A percentile compares a stretch with the other conserved stretches of the same genome.
Conservation (phyloP, 495 filamentous ascomycete genomes). For the Hypoxylon trugodes region DNA sequence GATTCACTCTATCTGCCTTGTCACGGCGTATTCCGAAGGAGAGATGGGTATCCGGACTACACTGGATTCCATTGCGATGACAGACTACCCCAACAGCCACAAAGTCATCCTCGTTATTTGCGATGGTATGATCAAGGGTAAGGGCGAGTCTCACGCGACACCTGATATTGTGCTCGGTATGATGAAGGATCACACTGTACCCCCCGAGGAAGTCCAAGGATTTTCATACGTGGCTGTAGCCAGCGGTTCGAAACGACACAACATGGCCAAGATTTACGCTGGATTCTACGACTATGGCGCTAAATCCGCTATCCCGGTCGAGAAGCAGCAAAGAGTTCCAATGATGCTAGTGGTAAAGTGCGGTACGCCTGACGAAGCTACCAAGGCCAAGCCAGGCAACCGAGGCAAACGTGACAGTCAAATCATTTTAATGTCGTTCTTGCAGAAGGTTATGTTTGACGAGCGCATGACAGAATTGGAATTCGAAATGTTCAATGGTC, state of each 20-base stretch:
- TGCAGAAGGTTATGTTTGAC: constrained; percentile 99
- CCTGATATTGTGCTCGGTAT: constrained; percentile 91
- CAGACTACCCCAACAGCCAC: constrained; percentile 98
- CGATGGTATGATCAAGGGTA: constrained; percentile 97
- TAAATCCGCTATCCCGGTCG: constrained; percentile 75
- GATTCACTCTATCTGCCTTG: constrained; percentile 90
- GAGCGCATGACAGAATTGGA: constrained; percentile 99
- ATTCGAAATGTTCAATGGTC: constrained; percentile 99
- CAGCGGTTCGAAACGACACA: constrained; percentile 95
- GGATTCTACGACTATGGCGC: constrained; percentile 97
- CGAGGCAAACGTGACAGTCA: constrained; percentile 98
- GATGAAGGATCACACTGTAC: constrained; percentile 89
- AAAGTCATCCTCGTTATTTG: constrained; percentile 96
- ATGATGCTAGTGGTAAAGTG: constrained; percentile 99
- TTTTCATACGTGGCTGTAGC: constrained; percentile 98
- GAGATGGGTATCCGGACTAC: constrained; percentile 92
- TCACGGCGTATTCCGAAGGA: constrained; percentile 98
- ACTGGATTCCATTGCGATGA: constrained; percentile 94
- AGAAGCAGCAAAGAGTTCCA: constrained; percentile 97
- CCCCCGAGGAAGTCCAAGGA: constrained; percentile 79
- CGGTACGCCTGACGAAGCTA: constrained; percentile 87
- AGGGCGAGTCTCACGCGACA: constrained; percentile 86
- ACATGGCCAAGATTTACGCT: constrained; percentile 98
- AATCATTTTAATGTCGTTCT: constrained; percentile 98
- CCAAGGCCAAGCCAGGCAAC: constrained; percentile 88